Evolutionary conservation across 805 yeast species (phyloP), one percentile per base, ranked within the genome.

Genomic region (Nakazawaea laoshanensis): DNA sequence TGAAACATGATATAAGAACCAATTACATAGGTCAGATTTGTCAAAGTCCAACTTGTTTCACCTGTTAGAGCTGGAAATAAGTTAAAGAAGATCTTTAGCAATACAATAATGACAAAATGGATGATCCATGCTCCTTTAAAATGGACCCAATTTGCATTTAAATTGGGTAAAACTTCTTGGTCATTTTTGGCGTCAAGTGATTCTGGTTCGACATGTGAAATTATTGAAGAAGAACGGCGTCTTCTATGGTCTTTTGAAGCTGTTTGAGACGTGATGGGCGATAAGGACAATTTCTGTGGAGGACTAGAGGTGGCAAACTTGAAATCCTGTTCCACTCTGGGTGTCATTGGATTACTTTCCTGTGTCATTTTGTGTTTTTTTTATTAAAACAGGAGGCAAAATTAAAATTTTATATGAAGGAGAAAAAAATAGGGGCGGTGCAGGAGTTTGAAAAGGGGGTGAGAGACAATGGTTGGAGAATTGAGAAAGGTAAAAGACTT

Each of bases 1-100:
- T 89, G 98, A 54, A 89, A 92, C 97, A 89, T 92, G 41, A 89
- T 74, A 54, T 87, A 92, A 1, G 94, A 78, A 4, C 96, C 97
- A 43, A 83, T 73, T 35, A 83, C 89, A 54, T 89, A 89, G 5
- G 95, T 78, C 32, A 81, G 70, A 52, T 89, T 92, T 5, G 97
- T 89, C 44, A 92, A 58, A 2, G 97, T 85, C 98, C 98, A 89
- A 39, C 83, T 72, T 68, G 87, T 70, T 53, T 88, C 94, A 37
- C 74, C 77, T 40, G 79, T 75, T 33, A 84, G 71, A n/a, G 81
- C 77, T 2, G 94, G 89, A 26, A 89, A 62, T 41, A 86, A 65
- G 53, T 85, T 86, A 57, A 72, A 88, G 41, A 85, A 74, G 16
- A 83, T 50, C 49, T 86, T 85, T 37, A 89, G 63, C 30, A 87